Conservation (phyloP, 345 rosid genomes). For the Lepidium aucheri region DNA sequence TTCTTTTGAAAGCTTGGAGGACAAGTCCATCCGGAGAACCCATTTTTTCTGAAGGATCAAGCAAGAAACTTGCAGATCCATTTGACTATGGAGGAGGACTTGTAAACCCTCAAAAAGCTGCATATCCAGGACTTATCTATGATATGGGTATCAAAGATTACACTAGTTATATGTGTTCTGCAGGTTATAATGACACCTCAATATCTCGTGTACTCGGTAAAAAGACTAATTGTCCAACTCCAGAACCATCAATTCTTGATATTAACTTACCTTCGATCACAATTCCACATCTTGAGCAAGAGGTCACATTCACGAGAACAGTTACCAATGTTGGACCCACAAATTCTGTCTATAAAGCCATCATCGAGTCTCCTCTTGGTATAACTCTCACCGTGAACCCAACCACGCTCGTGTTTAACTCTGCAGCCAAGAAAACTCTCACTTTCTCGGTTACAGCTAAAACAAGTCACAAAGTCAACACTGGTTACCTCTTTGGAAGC, state of each 20-base stretch:
- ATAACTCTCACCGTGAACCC: constrained; percentile 11
- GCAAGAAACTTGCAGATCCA: constrained; percentile 39
- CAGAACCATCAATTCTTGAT: constrained; percentile 15
- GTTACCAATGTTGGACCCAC: constrained; percentile 19
- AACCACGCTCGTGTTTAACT: constrained; percentile 7
- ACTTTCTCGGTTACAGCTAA: constrained; percentile 14
- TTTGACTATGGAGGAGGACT: constrained; percentile 68
- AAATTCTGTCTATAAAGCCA: constrained; percentile 4
- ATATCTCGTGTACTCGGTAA: constrained; percentile 30
- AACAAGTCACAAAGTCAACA: constrained; percentile 24
- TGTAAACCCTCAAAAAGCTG: constrained; percentile 42
- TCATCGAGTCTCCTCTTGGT: constrained; percentile 19
- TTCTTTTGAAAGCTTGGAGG: constrained; percentile 20
- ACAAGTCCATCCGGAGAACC: constrained; percentile 34
- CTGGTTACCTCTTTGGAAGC: constrained; percentile 40
- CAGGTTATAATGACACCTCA: constrained; percentile 31
- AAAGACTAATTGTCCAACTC: constrained; percentile 11
- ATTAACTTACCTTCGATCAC: constrained; percentile 41
- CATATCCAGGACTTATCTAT: constrained; percentile 52
- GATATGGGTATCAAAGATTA: constrained; percentile 41
- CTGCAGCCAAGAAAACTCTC: neutral
- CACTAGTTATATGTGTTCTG: constrained; percentile 42
- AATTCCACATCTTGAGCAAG: constrained; percentile 12
- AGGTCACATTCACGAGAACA: constrained; percentile 14
- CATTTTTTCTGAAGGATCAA: constrained; percentile 43